Evolutionary conservation across 1,284 basidiomycete species (phyloP).

Genomic region (Ganoderma multipileum): DNA sequence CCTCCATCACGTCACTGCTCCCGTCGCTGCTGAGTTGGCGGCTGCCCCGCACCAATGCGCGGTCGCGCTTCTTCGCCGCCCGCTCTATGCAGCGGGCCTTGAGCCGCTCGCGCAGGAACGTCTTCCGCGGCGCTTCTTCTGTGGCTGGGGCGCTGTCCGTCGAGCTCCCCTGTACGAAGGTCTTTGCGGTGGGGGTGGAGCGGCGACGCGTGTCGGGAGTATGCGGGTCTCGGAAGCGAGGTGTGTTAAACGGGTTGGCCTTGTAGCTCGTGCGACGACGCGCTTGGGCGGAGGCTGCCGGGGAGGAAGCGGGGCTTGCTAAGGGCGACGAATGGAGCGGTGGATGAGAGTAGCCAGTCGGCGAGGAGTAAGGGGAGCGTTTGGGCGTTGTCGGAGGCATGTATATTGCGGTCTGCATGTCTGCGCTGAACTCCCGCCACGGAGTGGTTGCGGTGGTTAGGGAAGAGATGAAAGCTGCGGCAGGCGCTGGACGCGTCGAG

Average conservation of each 20-base stretch:
- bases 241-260: constrained; percentile 28
- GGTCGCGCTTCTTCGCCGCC: constrained; percentile 59
- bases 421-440: not conserved
- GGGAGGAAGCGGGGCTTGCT: constrained; percentile 36
- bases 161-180: constrained; percentile 11
- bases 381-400: constrained; percentile 25
- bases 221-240: constrained; percentile 25
- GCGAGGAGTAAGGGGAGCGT: constrained; percentile 8
- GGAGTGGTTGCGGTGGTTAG: not conserved
- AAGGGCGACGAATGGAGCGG: constrained; percentile 38
- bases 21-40: constrained; percentile 42
- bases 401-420: constrained; percentile 23
- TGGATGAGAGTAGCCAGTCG: constrained; percentile 21
- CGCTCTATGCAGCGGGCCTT: constrained; percentile 65
- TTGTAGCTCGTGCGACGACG: constrained; percentile 39
- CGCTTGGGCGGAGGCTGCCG: constrained; percentile 31
- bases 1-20: constrained; percentile 62
- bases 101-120: constrained; percentile 66
- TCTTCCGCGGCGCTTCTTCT: constrained; percentile 49
- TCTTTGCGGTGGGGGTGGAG: constrained; percentile 4
- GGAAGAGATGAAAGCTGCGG: not conserved
- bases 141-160: constrained; percentile 13
- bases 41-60: constrained; percentile 47
- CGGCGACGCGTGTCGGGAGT: constrained; percentile 13
- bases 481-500: not conserved